Percentiles rank a stretch among this genome's conserved stretches.
Evolutionary conservation across 2,329 filamentous ascomycete species (phyloP).

Genomic region (Decorospora gaudefroyi): DNA sequence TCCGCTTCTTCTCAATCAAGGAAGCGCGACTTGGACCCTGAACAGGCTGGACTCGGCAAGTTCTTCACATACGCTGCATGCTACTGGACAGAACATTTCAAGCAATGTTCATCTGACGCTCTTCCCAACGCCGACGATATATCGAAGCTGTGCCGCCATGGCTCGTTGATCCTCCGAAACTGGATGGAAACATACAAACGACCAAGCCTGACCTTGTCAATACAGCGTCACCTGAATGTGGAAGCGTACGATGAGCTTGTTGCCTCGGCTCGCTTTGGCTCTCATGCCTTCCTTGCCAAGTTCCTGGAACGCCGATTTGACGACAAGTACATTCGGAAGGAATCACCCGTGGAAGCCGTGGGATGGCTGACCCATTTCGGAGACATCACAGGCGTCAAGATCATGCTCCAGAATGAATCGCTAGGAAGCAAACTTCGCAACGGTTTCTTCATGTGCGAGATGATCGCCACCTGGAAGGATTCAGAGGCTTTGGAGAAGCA

Average conservation of each 20-base stretch:
- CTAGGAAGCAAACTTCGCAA: too few species aligned
- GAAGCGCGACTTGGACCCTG: neutral
- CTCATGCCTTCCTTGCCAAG: neutral
- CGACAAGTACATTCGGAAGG: too few species aligned
- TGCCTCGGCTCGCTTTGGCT: neutral
- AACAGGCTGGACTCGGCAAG: neutral
- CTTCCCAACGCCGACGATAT: too few species aligned
- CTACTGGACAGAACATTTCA: neutral
- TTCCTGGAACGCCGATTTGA: neutral
- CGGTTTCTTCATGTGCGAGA: too few species aligned
- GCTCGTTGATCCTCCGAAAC: neutral
- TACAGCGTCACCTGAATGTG: neutral
- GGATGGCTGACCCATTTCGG: too few species aligned
- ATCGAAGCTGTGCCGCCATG: neutral
- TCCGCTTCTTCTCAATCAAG: neutral
- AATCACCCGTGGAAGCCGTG: too few species aligned
- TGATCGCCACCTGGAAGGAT: too few species aligned
- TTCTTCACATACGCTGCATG: neutral
- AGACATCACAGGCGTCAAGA: too few species aligned
- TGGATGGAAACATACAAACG: neutral
- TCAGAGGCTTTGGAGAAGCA: too few species aligned
- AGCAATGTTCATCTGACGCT: neutral
- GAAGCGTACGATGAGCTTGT: neutral
- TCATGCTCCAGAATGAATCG: too few species aligned
- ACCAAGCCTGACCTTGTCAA: neutral